Conservation (phyloP, 1,284 basidiomycete species). For the Pseudozyma tsukubaensis region DNA sequence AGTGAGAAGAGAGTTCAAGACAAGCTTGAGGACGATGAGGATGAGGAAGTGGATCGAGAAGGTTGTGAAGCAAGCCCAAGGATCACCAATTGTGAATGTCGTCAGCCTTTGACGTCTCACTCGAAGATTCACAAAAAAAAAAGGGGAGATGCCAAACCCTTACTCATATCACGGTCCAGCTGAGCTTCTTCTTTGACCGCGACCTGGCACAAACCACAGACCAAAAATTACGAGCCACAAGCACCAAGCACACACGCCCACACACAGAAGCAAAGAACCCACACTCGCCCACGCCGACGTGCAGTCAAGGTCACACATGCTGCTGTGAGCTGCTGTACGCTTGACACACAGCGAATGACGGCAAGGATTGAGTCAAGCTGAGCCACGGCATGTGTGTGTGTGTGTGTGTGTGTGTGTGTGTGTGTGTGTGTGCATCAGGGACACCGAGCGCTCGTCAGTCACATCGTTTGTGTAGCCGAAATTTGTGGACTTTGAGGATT, state of each 20-base stretch:
- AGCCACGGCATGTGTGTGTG: too few species aligned
- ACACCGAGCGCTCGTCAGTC: too few species aligned
- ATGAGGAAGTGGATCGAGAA: not conserved
- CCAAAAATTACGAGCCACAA: not conserved
- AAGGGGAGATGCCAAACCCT: not conserved
- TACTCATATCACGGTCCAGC: too few species aligned
- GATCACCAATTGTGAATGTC: conserved; percentile 2
- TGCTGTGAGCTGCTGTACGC: not conserved
- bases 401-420: too few species aligned
- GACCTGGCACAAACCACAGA: not conserved
- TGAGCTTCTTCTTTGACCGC: too few species aligned
- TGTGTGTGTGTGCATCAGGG: too few species aligned
- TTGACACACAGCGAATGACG: too few species aligned
- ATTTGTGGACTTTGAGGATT: not conserved
- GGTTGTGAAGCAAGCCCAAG: not conserved
- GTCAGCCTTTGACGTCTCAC: not conserved
- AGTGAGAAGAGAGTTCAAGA: not conserved
- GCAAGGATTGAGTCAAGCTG: too few species aligned
- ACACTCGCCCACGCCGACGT: conserved; percentile 1
- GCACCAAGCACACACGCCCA: not conserved
- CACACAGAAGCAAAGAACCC: not conserved
- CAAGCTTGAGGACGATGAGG: not conserved
- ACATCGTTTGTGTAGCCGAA: not conserved
- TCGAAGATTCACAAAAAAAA: not conserved
- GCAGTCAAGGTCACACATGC: not conserved